phyloP scores from a whole-genome alignment of 2,329 filamentous ascomycete species.

The Sclerotiophoma versabilis region DNA sequence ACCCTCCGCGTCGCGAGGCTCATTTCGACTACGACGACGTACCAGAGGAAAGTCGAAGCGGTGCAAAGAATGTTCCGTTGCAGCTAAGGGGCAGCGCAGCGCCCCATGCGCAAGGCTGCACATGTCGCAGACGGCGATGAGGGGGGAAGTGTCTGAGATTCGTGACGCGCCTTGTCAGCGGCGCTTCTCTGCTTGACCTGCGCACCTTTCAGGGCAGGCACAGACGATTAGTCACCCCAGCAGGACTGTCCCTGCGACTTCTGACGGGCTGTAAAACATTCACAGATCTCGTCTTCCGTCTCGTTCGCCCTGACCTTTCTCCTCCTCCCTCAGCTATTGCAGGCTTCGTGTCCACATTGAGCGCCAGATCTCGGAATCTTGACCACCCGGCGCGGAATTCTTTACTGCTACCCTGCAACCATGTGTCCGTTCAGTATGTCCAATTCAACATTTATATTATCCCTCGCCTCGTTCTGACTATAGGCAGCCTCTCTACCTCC shows the following conservation, averaged over 20 bases:
- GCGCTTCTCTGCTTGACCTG: conserved; percentile 3
- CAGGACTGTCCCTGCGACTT: conserved; percentile 25
- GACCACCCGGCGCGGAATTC: conserved; percentile 40
- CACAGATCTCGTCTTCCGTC: conserved; percentile 45
- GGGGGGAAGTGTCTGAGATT: conserved; percentile 35
- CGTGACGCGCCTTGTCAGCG: conserved; percentile 30
- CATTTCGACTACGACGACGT: conserved; percentile 21
- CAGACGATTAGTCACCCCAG: conserved; percentile 38
- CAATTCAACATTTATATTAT: not conserved
- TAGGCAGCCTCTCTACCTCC: conserved; percentile 37
- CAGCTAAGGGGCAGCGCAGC: conserved; percentile 2
- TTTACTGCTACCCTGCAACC: conserved; percentile 27
- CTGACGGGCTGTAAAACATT: conserved; percentile 46
- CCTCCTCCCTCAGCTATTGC: conserved; percentile 28
- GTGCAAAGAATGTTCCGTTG: conserved; percentile 19
- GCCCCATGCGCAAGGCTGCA: conserved; percentile 23
- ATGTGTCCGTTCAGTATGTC: conserved; percentile 49
- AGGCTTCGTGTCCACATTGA: conserved; percentile 24
- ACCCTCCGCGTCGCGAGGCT: conserved; percentile 18
- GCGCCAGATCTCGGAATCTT: conserved; percentile 30
- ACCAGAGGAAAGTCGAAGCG: conserved; percentile 32
- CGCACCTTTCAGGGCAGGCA: conserved; percentile 26
- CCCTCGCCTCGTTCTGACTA: not conserved
- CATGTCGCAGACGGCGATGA: conserved; percentile 40
- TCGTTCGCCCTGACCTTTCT: conserved; percentile 29